These are phyloP conservation scores for Cylindrotheca fusiformis DNA, from an alignment of 108 stramenopile species.

Conservation along the genomic window DNA sequence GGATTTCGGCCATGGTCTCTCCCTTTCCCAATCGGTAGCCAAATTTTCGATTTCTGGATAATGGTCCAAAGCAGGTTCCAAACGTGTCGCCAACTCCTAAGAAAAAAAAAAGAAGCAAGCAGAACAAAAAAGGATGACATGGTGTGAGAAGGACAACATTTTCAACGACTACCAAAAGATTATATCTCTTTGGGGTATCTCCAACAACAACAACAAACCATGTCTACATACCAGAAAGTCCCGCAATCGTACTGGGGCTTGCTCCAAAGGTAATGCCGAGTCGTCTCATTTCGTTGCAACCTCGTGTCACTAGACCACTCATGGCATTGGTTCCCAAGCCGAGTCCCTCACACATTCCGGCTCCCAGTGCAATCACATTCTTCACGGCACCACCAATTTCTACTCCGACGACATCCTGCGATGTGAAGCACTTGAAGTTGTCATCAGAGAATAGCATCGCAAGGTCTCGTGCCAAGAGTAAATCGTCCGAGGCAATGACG, in stretches of 20 bases:
- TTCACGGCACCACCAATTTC: conserved; percentile 97
- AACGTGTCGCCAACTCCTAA: conserved; percentile 96
- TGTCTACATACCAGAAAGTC: conserved; percentile 75
- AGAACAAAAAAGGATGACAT: not conserved
- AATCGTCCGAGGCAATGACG: conserved; percentile 91
- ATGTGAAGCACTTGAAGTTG: conserved; percentile 87
- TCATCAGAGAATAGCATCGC: conserved; percentile 78
- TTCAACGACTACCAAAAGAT: too few relatives aligned
- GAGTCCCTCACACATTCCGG: conserved; percentile 97
- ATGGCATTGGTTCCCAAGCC: conserved; percentile 96
- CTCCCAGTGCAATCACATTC: conserved; percentile 96
- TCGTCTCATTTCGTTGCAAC: conserved; percentile 94
- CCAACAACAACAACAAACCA: too few relatives aligned
- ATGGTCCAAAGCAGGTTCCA: conserved; percentile 96
- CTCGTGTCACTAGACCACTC: conserved; percentile 93
- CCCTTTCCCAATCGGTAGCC: conserved; percentile 93
- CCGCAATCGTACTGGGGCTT: conserved; percentile 83
- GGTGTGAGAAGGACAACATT: not conserved
- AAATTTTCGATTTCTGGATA: conserved; percentile 92
- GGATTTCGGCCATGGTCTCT: conserved; percentile 89
- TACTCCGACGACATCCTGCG: conserved; percentile 90
- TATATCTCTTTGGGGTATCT: too few relatives aligned
- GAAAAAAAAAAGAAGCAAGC: not conserved
- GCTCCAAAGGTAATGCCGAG: conserved; percentile 89
- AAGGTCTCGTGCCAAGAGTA: conserved; percentile 84